These are phyloP conservation scores for Aureobasidium sp. DNA, from an alignment of 2,329 filamentous ascomycete species.

Conservation along the genomic window DNA sequence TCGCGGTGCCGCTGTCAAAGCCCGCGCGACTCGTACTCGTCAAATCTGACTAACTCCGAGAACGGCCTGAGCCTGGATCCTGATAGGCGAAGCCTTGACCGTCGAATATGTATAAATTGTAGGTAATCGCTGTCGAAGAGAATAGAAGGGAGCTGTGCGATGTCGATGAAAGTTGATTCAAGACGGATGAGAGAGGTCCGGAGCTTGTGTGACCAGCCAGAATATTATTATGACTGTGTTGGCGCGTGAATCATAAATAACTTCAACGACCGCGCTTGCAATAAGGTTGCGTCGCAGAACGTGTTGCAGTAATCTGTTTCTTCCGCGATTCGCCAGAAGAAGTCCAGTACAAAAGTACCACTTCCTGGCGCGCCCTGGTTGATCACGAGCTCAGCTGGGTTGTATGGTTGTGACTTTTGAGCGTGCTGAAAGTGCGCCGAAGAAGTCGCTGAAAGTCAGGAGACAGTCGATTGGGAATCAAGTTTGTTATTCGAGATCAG, in stretches of 20 bases:
- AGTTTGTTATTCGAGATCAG: neutral
- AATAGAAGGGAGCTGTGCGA: neutral
- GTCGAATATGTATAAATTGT: neutral
- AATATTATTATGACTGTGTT: conserved; percentile 7
- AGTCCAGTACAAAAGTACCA: conserved; percentile 4
- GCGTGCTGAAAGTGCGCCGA: neutral
- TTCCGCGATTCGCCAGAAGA: conserved; percentile 1
- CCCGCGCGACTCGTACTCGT: neutral
- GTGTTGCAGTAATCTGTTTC: neutral
- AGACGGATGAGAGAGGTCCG: neutral
- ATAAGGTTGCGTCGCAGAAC: conserved; percentile 5
- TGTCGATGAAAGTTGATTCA: neutral
- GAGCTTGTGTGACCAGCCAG: neutral
- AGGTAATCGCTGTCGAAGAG: neutral
- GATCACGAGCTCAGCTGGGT: neutral
- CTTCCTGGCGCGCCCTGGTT: conserved; percentile 5
- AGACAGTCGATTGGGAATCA: neutral
- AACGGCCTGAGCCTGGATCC: neutral
- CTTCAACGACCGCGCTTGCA: conserved; percentile 4
- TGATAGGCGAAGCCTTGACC: conserved; percentile 7
- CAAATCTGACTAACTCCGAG: neutral
- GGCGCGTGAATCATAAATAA: conserved; percentile 8
- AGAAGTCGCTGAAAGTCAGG: neutral
- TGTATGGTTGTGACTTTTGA: neutral
- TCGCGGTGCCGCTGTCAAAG: neutral